phyloP scores from a whole-genome alignment of 441 rosid genomes.

The Rhodomyrtus psidioides region DNA sequence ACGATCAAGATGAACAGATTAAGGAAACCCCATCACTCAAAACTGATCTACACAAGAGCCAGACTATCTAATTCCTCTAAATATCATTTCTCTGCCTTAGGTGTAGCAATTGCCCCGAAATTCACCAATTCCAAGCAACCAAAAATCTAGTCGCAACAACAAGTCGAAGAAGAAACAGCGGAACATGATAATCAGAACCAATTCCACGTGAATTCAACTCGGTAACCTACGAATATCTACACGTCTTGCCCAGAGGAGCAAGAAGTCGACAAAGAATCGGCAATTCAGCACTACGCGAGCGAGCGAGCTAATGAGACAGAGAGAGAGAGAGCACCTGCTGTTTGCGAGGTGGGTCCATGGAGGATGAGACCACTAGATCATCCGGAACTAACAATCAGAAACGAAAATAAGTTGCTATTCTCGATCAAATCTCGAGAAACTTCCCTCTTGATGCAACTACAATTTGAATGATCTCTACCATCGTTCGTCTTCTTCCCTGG shows the following conservation, averaged over 20 bases:
- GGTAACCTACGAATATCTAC: not conserved
- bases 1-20: not conserved
- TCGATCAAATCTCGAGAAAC: not conserved
- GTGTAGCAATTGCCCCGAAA: not conserved
- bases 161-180: not conserved
- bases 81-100: not conserved
- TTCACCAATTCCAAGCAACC: not conserved
- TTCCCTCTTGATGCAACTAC: not conserved
- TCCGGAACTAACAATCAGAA: not conserved
- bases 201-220: not conserved
- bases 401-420: not conserved
- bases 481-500: not conserved
- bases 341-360: constrained; percentile 72
- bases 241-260: not conserved
- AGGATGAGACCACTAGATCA: not conserved
- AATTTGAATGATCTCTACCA: not conserved
- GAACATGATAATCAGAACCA: not conserved
- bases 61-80: not conserved
- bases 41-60: not conserved
- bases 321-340: constrained; percentile 42
- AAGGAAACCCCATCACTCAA: not conserved
- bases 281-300: not conserved
- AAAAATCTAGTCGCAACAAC: not conserved
- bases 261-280: not conserved
- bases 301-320: not conserved